A percentile compares a stretch with the other conserved stretches of the same genome.
These are phyloP conservation scores for Clitopilus hobsonii DNA, from an alignment of 768 basidiomycete genomes.

Conservation along the genomic window DNA sequence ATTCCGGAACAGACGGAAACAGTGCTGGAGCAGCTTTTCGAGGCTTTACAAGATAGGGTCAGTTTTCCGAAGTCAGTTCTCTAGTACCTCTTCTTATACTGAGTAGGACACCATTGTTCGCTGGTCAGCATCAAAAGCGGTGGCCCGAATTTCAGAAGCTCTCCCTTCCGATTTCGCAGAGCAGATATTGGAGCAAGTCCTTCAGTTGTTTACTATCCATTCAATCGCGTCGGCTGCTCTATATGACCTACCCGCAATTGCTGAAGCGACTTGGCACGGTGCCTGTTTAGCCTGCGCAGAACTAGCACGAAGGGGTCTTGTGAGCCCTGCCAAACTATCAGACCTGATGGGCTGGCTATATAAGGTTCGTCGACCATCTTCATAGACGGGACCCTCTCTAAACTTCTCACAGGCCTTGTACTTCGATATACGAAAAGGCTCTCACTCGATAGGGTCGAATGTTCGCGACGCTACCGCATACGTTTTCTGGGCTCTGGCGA, in stretches of 20 bases:
- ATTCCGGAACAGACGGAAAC: constrained; percentile 77
- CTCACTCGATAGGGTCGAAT: constrained; percentile 90
- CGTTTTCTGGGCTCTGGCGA: constrained; percentile 90
- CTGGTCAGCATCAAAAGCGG: constrained; percentile 90
- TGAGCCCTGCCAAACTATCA: constrained; percentile 51
- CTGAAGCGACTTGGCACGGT: constrained; percentile 94
- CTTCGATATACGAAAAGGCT: constrained; percentile 88
- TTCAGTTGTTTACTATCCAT: constrained; percentile 75
- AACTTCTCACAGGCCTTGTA: constrained; percentile 72
- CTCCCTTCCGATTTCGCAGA: constrained; percentile 70
- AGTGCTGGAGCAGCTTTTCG: constrained; percentile 68
- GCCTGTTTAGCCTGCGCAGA: constrained; percentile 91
- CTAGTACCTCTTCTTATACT: constrained; percentile 5
- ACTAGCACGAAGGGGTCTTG: constrained; percentile 78
- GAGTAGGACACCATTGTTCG: constrained; percentile 88
- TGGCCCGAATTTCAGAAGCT: constrained; percentile 79
- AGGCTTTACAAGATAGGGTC: constrained; percentile 78
- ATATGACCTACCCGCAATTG: constrained; percentile 69
- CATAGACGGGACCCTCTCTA: too few species aligned
- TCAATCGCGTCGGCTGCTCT: constrained; percentile 57
- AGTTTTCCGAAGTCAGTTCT: constrained; percentile 6
- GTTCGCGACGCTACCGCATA: constrained; percentile 95
- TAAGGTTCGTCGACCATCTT: constrained; percentile 45
- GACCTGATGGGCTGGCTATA: constrained; percentile 74
- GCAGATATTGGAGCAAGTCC: constrained; percentile 79